These are phyloP conservation scores for Punica granatum DNA, from an alignment of 345 rosid genomes.

Conservation along the genomic window DNA sequence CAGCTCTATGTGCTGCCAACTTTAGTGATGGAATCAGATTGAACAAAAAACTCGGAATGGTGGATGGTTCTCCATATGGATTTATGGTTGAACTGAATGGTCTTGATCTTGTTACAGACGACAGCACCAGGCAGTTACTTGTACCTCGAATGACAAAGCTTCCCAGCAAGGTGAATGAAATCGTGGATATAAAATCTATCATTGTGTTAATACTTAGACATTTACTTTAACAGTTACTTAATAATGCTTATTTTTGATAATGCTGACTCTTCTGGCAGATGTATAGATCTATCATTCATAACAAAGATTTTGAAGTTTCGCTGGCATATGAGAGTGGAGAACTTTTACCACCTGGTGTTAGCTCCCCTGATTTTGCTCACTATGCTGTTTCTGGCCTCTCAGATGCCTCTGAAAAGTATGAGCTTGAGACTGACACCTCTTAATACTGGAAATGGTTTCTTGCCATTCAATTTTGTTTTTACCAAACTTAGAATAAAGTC, in stretches of 20 bases:
- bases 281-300: too few species aligned
- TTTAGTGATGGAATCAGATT: conserved; percentile 96
- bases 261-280: too few species aligned
- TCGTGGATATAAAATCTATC: not conserved
- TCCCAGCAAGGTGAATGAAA: conserved; percentile 75
- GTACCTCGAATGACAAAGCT: conserved; percentile 92
- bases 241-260: not conserved
- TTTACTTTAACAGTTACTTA: not conserved
- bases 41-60: conserved; percentile 88
- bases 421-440: conserved; percentile 3
- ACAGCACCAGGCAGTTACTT: conserved; percentile 60
- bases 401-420: conserved; percentile 82
- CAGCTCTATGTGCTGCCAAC: conserved; percentile 93
- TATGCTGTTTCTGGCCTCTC: conserved; percentile 79
- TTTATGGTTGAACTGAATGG: conserved; percentile 70
- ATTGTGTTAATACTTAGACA: not conserved
- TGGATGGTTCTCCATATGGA: conserved; percentile 92
- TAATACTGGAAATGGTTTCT: not conserved
- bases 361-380: conserved; percentile 64
- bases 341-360: conserved; percentile 68
- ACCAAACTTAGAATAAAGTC: not conserved
- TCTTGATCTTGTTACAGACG: conserved; percentile 60
- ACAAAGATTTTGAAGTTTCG: conserved; percentile 85
- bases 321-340: conserved; percentile 75
- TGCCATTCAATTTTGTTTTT: not conserved